phyloP scores from a whole-genome alignment of 78 protist species.

The Dictyostelium discoideum region dicty_2.7 NC_007088.5:939501-940000 shows the following conservation, averaged over 20 bases:
- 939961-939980: not conserved
- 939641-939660: not conserved
- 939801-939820: not conserved
- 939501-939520: too few relatives aligned
- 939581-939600: not conserved
- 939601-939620: too few relatives aligned
- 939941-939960: not conserved
- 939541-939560: too few relatives aligned
- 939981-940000: constrained; percentile 4
- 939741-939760: not conserved
- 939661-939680: too few relatives aligned
- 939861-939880: not conserved
- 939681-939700: not conserved
- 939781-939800: not conserved
- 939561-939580: too few relatives aligned
- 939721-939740: not conserved
- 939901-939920: not conserved
- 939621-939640: not conserved
- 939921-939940: not conserved
- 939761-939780: not conserved
- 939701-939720: not conserved
- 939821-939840: too few relatives aligned
- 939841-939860: not conserved
- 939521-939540: too few relatives aligned
- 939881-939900: not conserved